A percentile compares a stretch with the other conserved stretches of the same genome.
phyloP scores from a whole-genome alignment of 202 grass and related monocot genomes.

The Cymbopogon flexuosus region DNA sequence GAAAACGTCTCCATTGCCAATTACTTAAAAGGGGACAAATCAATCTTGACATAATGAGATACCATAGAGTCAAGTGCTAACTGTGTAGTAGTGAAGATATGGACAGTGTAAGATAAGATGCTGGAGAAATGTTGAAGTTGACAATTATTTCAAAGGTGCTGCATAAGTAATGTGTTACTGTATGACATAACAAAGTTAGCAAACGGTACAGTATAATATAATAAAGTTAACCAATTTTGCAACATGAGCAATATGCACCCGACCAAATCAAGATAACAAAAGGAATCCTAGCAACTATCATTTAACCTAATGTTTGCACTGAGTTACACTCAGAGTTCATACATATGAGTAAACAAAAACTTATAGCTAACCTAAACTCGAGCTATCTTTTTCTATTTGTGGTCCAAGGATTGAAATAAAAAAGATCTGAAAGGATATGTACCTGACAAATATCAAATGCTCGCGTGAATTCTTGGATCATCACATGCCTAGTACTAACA shows the following conservation, averaged over 20 bases:
- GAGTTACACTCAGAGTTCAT: neutral
- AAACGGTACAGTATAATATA: neutral
- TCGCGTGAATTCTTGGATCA: conserved; percentile 84
- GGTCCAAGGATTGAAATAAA: neutral
- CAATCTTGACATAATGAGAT: neutral
- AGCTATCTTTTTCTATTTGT: neutral
- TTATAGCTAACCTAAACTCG: neutral
- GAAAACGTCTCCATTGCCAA: neutral
- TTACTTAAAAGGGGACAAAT: neutral
- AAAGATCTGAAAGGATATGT: conserved; percentile 14
- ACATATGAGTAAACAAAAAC: neutral
- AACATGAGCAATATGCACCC: neutral
- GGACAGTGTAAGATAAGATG: conserved; percentile 4
- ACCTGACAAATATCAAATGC: conserved; percentile 79
- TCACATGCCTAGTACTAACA: conserved; percentile 65
- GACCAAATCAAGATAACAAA: neutral
- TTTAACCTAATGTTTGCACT: neutral
- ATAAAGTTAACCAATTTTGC: conserved; percentile 8
- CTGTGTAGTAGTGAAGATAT: neutral
- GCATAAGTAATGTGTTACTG: neutral
- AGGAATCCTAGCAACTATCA: neutral
- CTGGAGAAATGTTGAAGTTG: neutral
- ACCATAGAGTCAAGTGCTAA: neutral
- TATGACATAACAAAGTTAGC: neutral
- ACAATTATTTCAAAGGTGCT: conserved; percentile 2